Conservation (phyloP, 192 early-diverging fungal species). For the Phlyctochytrium planicorne region DNA sequence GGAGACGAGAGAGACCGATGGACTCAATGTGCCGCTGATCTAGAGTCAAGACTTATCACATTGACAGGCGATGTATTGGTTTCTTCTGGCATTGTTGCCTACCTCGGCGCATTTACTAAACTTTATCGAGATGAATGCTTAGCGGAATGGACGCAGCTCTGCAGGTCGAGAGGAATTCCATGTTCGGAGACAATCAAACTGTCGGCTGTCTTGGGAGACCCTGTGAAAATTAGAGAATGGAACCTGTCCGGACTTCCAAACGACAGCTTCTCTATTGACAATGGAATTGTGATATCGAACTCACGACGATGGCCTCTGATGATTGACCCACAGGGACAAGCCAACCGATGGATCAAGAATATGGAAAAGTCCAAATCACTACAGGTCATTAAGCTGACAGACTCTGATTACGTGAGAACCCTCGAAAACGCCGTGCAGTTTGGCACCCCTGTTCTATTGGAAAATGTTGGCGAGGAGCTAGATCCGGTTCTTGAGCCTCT, state of each 20-base stretch:
- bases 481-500: conserved; percentile 62
- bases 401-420: conserved; percentile 56
- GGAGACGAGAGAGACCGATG: conserved; percentile 60
- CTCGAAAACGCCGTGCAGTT: conserved; percentile 63
- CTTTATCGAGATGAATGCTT: conserved; percentile 57
- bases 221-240: conserved; percentile 56
- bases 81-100: conserved; percentile 59
- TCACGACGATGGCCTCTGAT: conserved; percentile 60
- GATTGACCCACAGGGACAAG: conserved; percentile 65
- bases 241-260: conserved; percentile 57
- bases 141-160: conserved; percentile 44
- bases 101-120: conserved; percentile 62
- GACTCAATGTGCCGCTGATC: conserved; percentile 55
- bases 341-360: conserved; percentile 63
- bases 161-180: conserved; percentile 48
- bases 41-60: conserved; percentile 49
- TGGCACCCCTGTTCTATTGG: conserved; percentile 59
- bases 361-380: conserved; percentile 56
- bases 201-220: conserved; percentile 51
- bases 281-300: conserved; percentile 57
- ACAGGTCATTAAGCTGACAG: conserved; percentile 57
- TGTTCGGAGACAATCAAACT: conserved; percentile 57
- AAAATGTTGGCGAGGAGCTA: conserved; percentile 58
- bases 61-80: conserved; percentile 62
- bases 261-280: conserved; percentile 63